Conservation (phyloP, 192 early-diverging fungal species). For the Coemansia aciculifera region DNA sequence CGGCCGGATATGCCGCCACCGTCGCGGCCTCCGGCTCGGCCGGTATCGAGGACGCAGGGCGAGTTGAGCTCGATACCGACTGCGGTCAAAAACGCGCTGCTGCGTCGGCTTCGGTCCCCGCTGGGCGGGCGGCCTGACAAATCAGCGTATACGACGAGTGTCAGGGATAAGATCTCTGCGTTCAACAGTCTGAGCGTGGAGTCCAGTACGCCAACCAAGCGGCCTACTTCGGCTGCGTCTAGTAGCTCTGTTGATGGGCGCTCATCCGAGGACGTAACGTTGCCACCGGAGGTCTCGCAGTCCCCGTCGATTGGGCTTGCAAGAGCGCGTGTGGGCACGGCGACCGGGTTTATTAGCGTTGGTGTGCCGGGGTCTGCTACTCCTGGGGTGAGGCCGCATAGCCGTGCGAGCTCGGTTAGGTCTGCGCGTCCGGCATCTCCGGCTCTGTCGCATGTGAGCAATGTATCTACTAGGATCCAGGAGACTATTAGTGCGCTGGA, state of each 20-base stretch:
- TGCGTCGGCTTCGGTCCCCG: constrained; percentile 39
- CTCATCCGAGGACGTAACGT: neutral
- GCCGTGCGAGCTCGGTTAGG: constrained; percentile 10
- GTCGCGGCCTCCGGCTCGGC: constrained; percentile 16
- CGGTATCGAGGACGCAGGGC: neutral
- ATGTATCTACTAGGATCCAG: constrained; percentile 34
- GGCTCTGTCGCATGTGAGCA: constrained; percentile 39
- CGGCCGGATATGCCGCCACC: constrained; percentile 47
- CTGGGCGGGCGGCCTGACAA: constrained; percentile 26
- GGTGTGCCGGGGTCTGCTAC: constrained; percentile 14
- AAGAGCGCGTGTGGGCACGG: constrained; percentile 27
- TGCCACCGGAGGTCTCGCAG: neutral
- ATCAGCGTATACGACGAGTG: constrained; percentile 24
- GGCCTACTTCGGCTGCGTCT: neutral
- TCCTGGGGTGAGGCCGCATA: constrained; percentile 10
- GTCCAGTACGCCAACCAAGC: neutral
- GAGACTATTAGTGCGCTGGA: constrained; percentile 40
- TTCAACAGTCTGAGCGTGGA: constrained; percentile 33
- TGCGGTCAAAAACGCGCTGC: constrained; percentile 36
- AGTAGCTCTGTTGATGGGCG: neutral
- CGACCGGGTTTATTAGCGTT: constrained; percentile 43
- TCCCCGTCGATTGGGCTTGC: neutral
- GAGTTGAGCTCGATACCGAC: constrained; percentile 20
- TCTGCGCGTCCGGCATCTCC: constrained; percentile 34
- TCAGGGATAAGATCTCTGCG: constrained; percentile 43